These are phyloP conservation scores for Botrytis hyacinthi DNA, from an alignment of 2,329 filamentous ascomycete species.

Conservation along the genomic window DNA sequence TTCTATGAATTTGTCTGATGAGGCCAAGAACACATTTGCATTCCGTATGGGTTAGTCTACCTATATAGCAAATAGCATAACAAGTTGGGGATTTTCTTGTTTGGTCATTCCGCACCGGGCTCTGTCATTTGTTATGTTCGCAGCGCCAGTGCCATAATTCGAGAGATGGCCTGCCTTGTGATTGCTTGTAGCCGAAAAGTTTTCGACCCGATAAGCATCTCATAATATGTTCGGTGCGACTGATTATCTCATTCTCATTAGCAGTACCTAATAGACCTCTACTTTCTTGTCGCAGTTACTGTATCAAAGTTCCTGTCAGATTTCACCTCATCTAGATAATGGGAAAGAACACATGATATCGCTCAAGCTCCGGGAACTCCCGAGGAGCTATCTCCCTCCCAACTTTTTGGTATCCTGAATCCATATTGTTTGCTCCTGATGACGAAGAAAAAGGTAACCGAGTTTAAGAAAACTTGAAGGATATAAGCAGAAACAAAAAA, in stretches of 20 bases:
- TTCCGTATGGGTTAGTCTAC: background rate
- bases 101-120: background rate
- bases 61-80: background rate
- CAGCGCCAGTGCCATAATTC: background rate
- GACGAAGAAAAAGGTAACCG: fast-evolving
- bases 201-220: background rate
- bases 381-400: background rate
- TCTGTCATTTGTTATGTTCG: background rate
- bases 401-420: background rate
- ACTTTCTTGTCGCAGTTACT: fast-evolving
- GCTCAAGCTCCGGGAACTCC: background rate
- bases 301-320: background rate
- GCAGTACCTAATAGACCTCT: background rate
- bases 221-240: background rate
- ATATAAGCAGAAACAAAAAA: background rate
- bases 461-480: background rate
- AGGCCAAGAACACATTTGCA: background rate
- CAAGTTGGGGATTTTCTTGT: background rate
- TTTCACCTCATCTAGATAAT: background rate
- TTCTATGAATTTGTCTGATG: background rate
- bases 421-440: background rate
- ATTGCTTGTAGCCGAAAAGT: background rate
- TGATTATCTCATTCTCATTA: background rate
- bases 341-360: background rate
- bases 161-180: background rate